A percentile compares a stretch with the other conserved stretches of the same genome.
Conservation (phyloP, 2,329 filamentous ascomycete species). For the Mariannaea elegans region DNA sequence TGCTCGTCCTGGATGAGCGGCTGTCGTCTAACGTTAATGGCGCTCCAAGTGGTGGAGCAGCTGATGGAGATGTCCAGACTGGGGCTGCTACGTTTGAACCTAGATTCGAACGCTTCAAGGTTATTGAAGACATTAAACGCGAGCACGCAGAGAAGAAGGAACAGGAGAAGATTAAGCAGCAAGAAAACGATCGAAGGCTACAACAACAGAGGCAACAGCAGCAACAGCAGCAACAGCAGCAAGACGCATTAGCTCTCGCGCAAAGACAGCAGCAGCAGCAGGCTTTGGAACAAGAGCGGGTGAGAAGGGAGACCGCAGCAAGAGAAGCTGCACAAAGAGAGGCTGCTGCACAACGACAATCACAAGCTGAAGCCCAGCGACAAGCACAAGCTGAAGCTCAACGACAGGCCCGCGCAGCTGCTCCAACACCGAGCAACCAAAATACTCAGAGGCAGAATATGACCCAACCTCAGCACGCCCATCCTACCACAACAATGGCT, state of each 20-base stretch:
- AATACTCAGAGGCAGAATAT: conserved; percentile 37
- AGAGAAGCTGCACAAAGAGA: conserved; percentile 41
- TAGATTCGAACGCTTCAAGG: conserved; percentile 90
- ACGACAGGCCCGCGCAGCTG: conserved; percentile 44
- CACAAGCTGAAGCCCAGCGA: conserved; percentile 47
- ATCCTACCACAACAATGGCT: conserved; percentile 45
- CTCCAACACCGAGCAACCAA: conserved; percentile 41
- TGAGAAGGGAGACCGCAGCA: conserved; percentile 45
- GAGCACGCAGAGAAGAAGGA: conserved; percentile 81
- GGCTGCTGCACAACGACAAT: conserved; percentile 44
- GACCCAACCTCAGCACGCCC: conserved; percentile 45
- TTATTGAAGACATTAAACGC: conserved; percentile 83
- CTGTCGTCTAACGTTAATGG: conserved; percentile 68
- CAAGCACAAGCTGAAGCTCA: conserved; percentile 48
- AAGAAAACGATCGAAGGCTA: conserved; percentile 65
- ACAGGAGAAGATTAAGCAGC: conserved; percentile 76
- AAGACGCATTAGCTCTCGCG: conserved; percentile 54
- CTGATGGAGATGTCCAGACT: conserved; percentile 78
- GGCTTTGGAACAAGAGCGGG: conserved; percentile 52
- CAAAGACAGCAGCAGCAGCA: conserved; percentile 53
- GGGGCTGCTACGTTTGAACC: conserved; percentile 81
- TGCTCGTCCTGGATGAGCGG: conserved; percentile 91
- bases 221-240: conserved; percentile 51
- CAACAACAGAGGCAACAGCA: conserved; percentile 55
- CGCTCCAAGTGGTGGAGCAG: conserved; percentile 63